These are phyloP conservation scores for Simplicillium aogashimaense DNA, from an alignment of 2,329 filamentous ascomycete species.

Conservation along the genomic window DNA sequence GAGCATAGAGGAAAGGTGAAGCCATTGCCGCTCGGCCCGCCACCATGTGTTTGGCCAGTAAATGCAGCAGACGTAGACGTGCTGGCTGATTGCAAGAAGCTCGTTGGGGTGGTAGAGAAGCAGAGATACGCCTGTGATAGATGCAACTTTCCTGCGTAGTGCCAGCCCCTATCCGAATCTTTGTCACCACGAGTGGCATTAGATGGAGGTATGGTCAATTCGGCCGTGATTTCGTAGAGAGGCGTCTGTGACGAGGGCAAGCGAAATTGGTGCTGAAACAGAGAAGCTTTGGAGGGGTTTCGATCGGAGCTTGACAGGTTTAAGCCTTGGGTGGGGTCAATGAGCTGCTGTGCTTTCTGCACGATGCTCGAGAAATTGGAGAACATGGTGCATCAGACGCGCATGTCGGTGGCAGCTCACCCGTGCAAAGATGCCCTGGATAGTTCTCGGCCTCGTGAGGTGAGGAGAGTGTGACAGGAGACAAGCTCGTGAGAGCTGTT, in stretches of 20 bases:
- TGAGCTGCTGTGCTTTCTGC: constrained; percentile 90
- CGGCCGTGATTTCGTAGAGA: constrained; percentile 91
- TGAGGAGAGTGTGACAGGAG: too few species aligned
- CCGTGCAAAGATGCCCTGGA: too few species aligned
- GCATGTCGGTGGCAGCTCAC: constrained; percentile 3
- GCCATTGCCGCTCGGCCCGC: constrained; percentile 86
- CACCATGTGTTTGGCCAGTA: constrained; percentile 86
- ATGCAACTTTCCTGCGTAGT: constrained; percentile 88
- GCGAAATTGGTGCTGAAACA: constrained; percentile 95
- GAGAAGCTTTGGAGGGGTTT: constrained; percentile 79
- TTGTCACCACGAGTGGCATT: constrained; percentile 63
- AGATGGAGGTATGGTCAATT: constrained; percentile 75
- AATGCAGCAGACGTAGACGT: constrained; percentile 72
- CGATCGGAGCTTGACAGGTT: constrained; percentile 64
- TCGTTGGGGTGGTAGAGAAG: constrained; percentile 89
- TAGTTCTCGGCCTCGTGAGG: too few species aligned
- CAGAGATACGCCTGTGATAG: constrained; percentile 91
- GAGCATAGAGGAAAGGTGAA: constrained; percentile 91
- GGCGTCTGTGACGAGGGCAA: constrained; percentile 87
- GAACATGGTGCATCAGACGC: constrained; percentile 35
- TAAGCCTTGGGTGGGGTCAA: constrained; percentile 76
- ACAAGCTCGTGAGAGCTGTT: too few species aligned
- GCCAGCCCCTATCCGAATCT: constrained; percentile 64
- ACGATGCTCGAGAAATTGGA: constrained; percentile 67
- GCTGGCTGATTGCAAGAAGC: constrained; percentile 73